A percentile compares a stretch with the other conserved stretches of the same genome.
Evolutionary conservation across 106 monocot species (phyloP).

Genomic region (Agapanthus africanus): DNA sequence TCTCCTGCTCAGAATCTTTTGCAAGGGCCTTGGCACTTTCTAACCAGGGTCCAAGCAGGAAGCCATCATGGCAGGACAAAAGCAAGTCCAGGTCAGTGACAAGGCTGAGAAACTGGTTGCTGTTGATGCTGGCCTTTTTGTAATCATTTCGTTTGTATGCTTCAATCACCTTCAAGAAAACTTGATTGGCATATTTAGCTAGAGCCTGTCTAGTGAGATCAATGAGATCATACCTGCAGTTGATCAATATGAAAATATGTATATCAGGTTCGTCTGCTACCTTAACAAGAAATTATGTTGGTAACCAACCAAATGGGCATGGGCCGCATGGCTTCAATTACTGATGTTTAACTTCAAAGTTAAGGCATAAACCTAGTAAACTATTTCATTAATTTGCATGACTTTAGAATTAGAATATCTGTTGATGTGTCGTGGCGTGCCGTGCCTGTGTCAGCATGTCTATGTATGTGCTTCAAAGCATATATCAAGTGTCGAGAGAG

Average conservation of each 20-base stretch:
- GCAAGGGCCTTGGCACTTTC: conserved; percentile 51
- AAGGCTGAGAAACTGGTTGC: conserved; percentile 37
- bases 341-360: no score
- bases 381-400: not conserved
- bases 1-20: conserved; percentile 26
- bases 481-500: no score
- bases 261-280: not conserved
- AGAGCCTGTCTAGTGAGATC: conserved; percentile 59
- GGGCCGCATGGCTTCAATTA: no score
- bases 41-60: conserved; percentile 59
- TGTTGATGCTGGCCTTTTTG: conserved; percentile 11
- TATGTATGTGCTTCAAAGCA: no score
- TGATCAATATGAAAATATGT: not conserved
- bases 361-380: not conserved
- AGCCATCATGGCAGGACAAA: conserved; percentile 51
- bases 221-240: conserved; percentile 51
- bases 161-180: conserved; percentile 45
- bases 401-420: no score
- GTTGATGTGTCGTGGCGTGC: no score
- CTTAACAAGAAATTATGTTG: not conserved
- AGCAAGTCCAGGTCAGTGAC: conserved; percentile 46
- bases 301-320: not conserved
- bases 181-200: conserved; percentile 48
- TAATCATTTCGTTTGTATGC: conserved; percentile 30
- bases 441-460: no score